Base-by-base conservation (phyloP, 2,329 filamentous ascomycete species). In the Aspergillus texensis region DNA sequence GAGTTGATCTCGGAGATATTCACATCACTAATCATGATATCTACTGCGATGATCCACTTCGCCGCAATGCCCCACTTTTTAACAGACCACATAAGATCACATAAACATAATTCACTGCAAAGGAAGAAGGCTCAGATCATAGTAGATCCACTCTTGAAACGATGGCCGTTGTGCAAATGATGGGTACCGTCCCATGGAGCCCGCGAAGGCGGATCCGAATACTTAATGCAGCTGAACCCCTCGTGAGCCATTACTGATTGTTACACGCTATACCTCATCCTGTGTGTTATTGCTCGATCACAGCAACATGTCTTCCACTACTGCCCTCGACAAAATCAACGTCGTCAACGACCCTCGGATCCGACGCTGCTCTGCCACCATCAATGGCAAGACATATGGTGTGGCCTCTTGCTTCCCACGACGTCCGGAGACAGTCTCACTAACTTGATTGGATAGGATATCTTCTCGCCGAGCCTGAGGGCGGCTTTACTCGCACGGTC, bases 381-480 rank as follows among this genome's bases (percentile, higher is more conserved):
- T 62, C 8, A 62, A 62, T 45, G 45, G 45, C 28, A 62, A 62
- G 46, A 62, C 60, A 41, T 62, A 62, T 30, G 60, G 60, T 62
- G 43, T 14, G 21, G 2, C 19, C 11, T 30, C 39, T 57, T 26
- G 21, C 48, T 14, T 32, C 8, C 9, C 30, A 24, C 16, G 30
- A 19, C 30, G 2, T 19, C 12, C 16, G 16, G 11, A 39, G 32
- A 39, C 21, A 2, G 10, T 6, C 41, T 14, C 8, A n/a, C 32
- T 62, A 45, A 43, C n/a, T 32, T 28, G 6, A 26, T 19, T 45
- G 21, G 26, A 39, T 32, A 60, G 60, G 60, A 26, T 62, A 62
- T 30, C 55, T 62, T 24, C 45, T 58, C 19, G 60, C 60, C 46
- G 54, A 62, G 36, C 60, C 60, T 11, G 24, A 41, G 32, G 46